Percentiles rank a stretch among this genome's conserved stretches.
Conservation (phyloP, 2,329 filamentous ascomycete genomes). For the Aureobasidium sp. region DNA sequence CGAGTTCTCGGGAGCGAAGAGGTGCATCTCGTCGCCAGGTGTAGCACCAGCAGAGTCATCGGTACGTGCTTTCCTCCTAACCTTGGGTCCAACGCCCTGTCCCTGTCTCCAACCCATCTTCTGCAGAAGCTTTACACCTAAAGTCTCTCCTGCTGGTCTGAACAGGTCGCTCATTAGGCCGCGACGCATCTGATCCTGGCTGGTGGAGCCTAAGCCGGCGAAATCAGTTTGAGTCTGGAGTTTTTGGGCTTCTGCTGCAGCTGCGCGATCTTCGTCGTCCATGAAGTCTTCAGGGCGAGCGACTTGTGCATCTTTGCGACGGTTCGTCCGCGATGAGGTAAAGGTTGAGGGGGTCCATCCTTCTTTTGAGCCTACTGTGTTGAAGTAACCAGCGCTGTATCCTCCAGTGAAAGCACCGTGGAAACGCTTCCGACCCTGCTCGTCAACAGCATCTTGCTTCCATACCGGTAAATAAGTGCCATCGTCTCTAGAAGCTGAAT, state of each 20-base stretch:
- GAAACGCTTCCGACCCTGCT: constrained; percentile 78
- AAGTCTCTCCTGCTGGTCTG: constrained; percentile 65
- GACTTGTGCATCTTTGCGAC: constrained; percentile 58
- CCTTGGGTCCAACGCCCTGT: constrained; percentile 83
- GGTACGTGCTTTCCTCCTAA: constrained; percentile 60
- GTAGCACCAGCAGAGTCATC: constrained; percentile 15
- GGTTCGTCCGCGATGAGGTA: constrained; percentile 76
- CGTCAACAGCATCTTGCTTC: constrained; percentile 96
- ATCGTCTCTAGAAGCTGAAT: constrained; percentile 73
- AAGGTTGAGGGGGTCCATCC: constrained; percentile 93
- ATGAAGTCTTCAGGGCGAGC: constrained; percentile 84
- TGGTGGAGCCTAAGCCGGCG: constrained; percentile 63
- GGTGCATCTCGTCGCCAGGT: constrained; percentile 44
- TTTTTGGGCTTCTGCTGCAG: constrained; percentile 68
- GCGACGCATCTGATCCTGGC: constrained; percentile 43
- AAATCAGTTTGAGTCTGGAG: constrained; percentile 68
- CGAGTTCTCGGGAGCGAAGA: constrained; percentile 81
- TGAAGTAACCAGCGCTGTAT: constrained; percentile 96
- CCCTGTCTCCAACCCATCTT: constrained; percentile 96
- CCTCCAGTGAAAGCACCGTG: constrained; percentile 97
- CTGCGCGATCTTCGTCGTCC: constrained; percentile 92
- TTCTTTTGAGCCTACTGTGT: constrained; percentile 96
- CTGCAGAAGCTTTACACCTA: constrained; percentile 75
- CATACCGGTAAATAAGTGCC: constrained; percentile 90
- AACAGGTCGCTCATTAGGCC: constrained; percentile 64